Evolutionary conservation across 495 filamentous ascomycete genomes (phyloP).

Genomic region (Neurospora africana): DNA sequence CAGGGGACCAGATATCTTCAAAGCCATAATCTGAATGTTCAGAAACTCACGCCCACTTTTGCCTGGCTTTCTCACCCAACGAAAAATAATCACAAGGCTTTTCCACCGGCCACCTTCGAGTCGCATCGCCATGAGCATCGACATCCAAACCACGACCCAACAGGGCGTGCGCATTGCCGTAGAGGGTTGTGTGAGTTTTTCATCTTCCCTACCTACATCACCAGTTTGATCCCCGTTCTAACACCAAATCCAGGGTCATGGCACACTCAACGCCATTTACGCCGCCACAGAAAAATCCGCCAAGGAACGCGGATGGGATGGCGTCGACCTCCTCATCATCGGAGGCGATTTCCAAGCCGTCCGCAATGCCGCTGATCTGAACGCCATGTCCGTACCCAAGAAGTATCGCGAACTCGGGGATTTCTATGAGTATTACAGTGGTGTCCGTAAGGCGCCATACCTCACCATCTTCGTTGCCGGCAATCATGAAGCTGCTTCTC

Average conservation of each 20-base stretch:
- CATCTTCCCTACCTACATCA: background rate
- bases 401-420: slow-evolving; percentile 81
- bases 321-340: slow-evolving; percentile 75
- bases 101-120: background rate
- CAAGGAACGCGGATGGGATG: slow-evolving; percentile 57
- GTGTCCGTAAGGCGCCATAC: slow-evolving; percentile 64
- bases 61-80: background rate
- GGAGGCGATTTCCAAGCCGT: slow-evolving; percentile 84
- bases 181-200: slow-evolving; percentile 66
- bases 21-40: background rate
- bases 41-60: background rate
- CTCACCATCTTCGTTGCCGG: slow-evolving; percentile 87
- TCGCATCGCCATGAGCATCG: background rate
- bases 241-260: slow-evolving; percentile 59
- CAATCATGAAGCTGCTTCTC: slow-evolving; percentile 85
- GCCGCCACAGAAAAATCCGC: slow-evolving; percentile 54
- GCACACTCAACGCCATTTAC: slow-evolving; percentile 83
- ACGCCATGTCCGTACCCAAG: slow-evolving; percentile 70
- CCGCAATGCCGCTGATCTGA: slow-evolving; percentile 78
- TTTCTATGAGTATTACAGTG: slow-evolving; percentile 89
- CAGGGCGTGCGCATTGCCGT: slow-evolving; percentile 46
- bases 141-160: slow-evolving; percentile 9
- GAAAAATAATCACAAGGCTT: background rate
- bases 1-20: background rate
- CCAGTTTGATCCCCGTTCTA: slow-evolving; percentile 2